phyloP scores from a whole-genome alignment of 805 yeast species.

The Starmerella bacillaris region DNA sequence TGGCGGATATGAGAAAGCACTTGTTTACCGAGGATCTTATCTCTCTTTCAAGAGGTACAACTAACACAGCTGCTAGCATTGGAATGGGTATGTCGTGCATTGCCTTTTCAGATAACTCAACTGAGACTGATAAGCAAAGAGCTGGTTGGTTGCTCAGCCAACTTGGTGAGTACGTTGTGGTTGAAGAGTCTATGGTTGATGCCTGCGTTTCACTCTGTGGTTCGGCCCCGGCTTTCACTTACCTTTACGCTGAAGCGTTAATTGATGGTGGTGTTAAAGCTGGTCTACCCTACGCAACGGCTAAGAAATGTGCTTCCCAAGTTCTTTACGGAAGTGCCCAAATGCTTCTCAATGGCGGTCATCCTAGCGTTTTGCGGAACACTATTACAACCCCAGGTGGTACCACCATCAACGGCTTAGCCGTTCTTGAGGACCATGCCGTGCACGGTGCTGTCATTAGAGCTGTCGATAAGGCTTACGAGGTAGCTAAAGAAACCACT shows the following conservation, averaged over 20 bases:
- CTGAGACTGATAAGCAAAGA: constrained; percentile 18
- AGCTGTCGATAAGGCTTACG: constrained; percentile 85
- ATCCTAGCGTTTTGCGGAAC: constrained; percentile 75
- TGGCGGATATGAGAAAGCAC: not conserved
- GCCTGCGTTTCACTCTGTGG: constrained; percentile 92
- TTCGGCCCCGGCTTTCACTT: constrained; percentile 88
- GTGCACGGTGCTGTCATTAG: constrained; percentile 73
- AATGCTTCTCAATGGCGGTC: constrained; percentile 72
- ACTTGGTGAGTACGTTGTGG: constrained; percentile 26
- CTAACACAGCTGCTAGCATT: constrained; percentile 87
- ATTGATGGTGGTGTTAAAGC: constrained; percentile 86
- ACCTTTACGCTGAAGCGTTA: constrained; percentile 75
- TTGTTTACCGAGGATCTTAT: not conserved
- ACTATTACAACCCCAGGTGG: constrained; percentile 96
- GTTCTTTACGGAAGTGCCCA: constrained; percentile 86
- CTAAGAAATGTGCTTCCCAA: constrained; percentile 75
- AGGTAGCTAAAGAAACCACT: constrained; percentile 33
- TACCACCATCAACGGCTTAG: constrained; percentile 86
- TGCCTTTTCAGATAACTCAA: constrained; percentile 30
- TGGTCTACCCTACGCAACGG: constrained; percentile 79
- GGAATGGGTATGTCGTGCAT: constrained; percentile 89
- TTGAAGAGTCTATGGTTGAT: constrained; percentile 76
- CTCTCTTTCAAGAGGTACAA: constrained; percentile 56
- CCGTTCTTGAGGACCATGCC: constrained; percentile 81
- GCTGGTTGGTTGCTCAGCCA: constrained; percentile 28